These are phyloP conservation scores for Daphne laureola DNA, from an alignment of 441 rosid genomes.

Conservation along the genomic window DNA sequence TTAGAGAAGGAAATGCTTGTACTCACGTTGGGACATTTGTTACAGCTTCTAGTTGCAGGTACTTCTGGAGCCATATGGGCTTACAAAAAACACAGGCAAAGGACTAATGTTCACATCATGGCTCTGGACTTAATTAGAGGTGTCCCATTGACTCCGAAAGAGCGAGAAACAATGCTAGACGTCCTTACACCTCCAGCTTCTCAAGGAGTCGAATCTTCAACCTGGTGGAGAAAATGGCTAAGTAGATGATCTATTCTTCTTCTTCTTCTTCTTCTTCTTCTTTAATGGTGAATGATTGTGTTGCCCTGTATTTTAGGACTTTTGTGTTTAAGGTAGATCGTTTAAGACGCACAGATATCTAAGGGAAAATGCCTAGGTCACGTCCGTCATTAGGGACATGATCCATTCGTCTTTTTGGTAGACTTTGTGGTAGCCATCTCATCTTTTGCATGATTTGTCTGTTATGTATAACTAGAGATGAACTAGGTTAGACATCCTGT, in stretches of 20 bases:
- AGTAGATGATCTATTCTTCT: conserved; percentile 17
- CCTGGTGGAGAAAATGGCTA: conserved; percentile 40
- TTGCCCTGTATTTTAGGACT: no score
- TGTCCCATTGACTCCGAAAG: conserved; percentile 68
- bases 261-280: no score
- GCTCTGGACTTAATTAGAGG: conserved; percentile 79
- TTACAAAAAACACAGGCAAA: conserved; percentile 60
- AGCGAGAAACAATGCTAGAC: conserved; percentile 81
- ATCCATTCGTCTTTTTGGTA: no score
- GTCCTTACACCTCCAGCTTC: conserved; percentile 80
- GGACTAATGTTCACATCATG: conserved; percentile 77
- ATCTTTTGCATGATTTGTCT: no score
- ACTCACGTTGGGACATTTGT: conserved; percentile 2
- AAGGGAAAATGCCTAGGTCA: no score
- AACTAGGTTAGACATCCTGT: no score
- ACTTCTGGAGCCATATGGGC: conserved; percentile 65
- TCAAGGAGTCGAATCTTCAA: conserved; percentile 21
- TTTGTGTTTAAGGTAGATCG: no score
- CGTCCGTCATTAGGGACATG: no score
- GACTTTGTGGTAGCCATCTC: no score
- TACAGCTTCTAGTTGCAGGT: conserved; percentile 68
- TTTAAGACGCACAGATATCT: no score
- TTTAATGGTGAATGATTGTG: background rate
- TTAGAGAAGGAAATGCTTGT: background rate
- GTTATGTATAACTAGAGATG: no score